A percentile compares a stretch with the other conserved stretches of the same genome.
Evolutionary conservation across 257 asterid genomes (phyloP).

Genomic region (Petunia axillaris): DNA sequence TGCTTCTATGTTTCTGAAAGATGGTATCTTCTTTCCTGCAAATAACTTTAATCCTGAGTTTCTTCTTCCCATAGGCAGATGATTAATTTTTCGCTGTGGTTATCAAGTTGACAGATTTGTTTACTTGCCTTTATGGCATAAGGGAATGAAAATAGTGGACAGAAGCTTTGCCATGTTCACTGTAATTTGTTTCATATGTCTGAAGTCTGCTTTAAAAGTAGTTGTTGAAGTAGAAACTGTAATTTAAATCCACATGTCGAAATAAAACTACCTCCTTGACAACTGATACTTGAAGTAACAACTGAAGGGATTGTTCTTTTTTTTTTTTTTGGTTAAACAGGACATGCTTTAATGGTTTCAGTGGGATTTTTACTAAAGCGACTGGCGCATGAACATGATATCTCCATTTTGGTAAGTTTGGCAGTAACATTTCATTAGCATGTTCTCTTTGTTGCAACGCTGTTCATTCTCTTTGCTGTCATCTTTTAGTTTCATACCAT

Average conservation of each 20-base stretch:
- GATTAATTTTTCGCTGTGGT: not conserved
- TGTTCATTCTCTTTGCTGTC: conserved; percentile 11
- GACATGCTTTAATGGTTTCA: conserved; percentile 75
- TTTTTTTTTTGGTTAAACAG: conserved; percentile 37
- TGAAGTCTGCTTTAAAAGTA: not conserved
- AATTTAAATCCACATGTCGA: not conserved
- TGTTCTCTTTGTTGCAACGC: not conserved
- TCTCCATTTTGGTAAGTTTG: conserved; percentile 63
- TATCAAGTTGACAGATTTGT: not conserved
- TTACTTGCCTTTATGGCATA: not conserved
- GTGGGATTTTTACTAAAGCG: conserved; percentile 74
- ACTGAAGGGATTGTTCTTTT: conserved; percentile 28
- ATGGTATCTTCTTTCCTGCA: not conserved
- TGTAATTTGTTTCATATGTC: not conserved
- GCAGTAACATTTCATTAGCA: not conserved
- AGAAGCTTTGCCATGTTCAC: not conserved
- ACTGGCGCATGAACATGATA: conserved; percentile 75
- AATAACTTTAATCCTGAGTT: not conserved
- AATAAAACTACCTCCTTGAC: not conserved
- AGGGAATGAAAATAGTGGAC: not conserved
- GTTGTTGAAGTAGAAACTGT: not conserved
- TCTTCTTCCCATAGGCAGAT: not conserved
- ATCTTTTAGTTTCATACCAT: conserved; percentile 9
- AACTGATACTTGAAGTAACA: conserved; percentile 14
- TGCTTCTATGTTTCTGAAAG: not conserved